These are phyloP conservation scores for Wickerhamiella infanticola DNA, from an alignment of 1,139 yeast genomes.

Conservation along the genomic window DNA sequence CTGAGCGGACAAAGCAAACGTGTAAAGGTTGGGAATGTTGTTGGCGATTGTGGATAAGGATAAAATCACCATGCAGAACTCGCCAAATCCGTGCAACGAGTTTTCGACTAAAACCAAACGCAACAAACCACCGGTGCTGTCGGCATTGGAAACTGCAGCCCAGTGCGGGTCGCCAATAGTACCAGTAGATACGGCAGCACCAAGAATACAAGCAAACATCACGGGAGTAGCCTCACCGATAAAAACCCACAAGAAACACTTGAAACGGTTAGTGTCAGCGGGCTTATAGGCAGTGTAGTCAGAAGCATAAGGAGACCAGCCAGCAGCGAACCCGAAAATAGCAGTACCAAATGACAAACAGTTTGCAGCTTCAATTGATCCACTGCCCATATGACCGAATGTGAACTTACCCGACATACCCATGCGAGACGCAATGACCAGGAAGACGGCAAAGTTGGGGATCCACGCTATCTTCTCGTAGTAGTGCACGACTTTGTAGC, in stretches of 20 bases:
- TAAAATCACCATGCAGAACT: slow-evolving; percentile 70
- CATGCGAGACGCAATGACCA: slow-evolving; percentile 66
- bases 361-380: slow-evolving; percentile 45
- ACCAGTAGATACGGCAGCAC: slow-evolving; percentile 61
- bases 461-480: slow-evolving; percentile 86
- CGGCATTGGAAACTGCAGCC: slow-evolving; percentile 35
- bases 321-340: slow-evolving; percentile 79
- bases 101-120: slow-evolving; percentile 61
- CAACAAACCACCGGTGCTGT: slow-evolving; percentile 69
- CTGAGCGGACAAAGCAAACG: slow-evolving; percentile 74
- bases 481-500: slow-evolving; percentile 64
- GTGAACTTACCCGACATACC: slow-evolving; percentile 48
- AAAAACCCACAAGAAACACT: slow-evolving; percentile 48
- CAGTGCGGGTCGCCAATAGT: slow-evolving; percentile 30
- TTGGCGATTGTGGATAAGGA: slow-evolving; percentile 78
- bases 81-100: slow-evolving; percentile 77
- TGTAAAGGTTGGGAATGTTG: slow-evolving; percentile 86
- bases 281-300: slow-evolving; percentile 85
- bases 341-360: slow-evolving; percentile 79
- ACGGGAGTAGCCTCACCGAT: slow-evolving; percentile 54
- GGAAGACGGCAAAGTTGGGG: slow-evolving; percentile 57
- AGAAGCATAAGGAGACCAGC: slow-evolving; percentile 89
- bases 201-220: slow-evolving; percentile 58
- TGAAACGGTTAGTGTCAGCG: slow-evolving; percentile 39
- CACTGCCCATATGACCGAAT: slow-evolving; percentile 30